Percentiles rank a stretch among this genome's conserved stretches.
These are phyloP conservation scores for Raffaelea ambrosiae DNA, from an alignment of 2,329 filamentous ascomycete species.

Conservation along the genomic window DNA sequence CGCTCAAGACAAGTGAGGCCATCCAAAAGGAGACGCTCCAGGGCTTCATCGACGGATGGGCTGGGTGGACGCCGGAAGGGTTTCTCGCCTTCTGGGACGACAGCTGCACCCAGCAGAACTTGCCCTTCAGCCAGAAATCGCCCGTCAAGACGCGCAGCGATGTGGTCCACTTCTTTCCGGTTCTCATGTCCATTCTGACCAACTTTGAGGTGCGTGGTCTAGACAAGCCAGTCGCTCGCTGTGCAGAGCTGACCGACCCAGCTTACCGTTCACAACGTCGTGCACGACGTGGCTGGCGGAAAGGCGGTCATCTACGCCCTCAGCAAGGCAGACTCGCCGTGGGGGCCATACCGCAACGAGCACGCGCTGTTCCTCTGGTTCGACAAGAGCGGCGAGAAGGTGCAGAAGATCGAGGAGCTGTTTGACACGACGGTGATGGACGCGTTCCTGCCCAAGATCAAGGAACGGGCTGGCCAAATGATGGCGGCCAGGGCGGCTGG, in stretches of 20 bases:
- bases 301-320: not conserved
- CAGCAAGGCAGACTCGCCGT: not conserved
- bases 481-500: not conserved
- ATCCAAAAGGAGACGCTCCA: not conserved
- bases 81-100: not conserved
- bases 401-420: not conserved
- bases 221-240: not conserved
- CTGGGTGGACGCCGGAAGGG: not conserved
- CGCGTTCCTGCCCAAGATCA: not conserved
- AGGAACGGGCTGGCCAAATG: not conserved
- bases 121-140: not conserved
- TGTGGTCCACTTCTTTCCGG: not conserved
- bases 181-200: not conserved
- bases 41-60: not conserved
- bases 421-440: not conserved
- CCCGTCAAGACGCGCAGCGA: not conserved
- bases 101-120: not conserved
- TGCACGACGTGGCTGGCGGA: not conserved
- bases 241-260: not conserved
- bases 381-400: not conserved
- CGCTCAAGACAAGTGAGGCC: too few species aligned
- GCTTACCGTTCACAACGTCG: not conserved
- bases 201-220: not conserved
- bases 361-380: not conserved
- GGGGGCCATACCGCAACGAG: not conserved